Evolutionary conservation across 345 rosid genomes (phyloP), one percentile per base, ranked within the genome.

Genomic region (Gossypium mustelinum): DNA sequence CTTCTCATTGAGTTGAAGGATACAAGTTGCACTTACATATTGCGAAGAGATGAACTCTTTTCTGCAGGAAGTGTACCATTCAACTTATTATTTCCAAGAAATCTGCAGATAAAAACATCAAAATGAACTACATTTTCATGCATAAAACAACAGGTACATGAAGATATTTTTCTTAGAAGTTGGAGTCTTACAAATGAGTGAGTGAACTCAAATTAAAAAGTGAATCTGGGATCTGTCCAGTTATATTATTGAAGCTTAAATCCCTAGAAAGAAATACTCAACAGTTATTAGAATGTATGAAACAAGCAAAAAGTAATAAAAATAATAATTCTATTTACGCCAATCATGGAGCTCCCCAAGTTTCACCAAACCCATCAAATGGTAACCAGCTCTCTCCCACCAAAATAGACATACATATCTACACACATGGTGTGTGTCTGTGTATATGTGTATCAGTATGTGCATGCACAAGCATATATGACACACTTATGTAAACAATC

Each of bases 231-330:
- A 89, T 84, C 17, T 20, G 54, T 66, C 89, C 85, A 24, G 9
- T 41, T 62, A 88, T 20, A 43, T 79, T 86, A 80, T 88, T 88
- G 86, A 86, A 88, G 84, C 92, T 87, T 75, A 86, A 83, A 80
- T 89, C 90, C 83, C 90, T 89, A 68, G 2, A 73, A 64, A 77
- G 68, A 71, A 68, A 45, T 12, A 59, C 18, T 27, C 20, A 55
- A 68, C 45, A 25, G 14, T 60, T 41, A 72, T 55, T 54, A 7
- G 3, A 4, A 16, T 3, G 22, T 41, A 20, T 16, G 13, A 18
- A 66, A 51, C 58, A 43, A 55, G 12, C 9, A 67, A 65, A 47
- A 75, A 73, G 18, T 24, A 34, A 51, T 14, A 24, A 43, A 12
- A 52, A 24, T 48, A 45, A 44, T 12, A 24, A 41, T 24, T 50